These are phyloP conservation scores for Apiotrichum montevideense DNA, from an alignment of 1,284 basidiomycete genomes.

Conservation along the genomic window DNA sequence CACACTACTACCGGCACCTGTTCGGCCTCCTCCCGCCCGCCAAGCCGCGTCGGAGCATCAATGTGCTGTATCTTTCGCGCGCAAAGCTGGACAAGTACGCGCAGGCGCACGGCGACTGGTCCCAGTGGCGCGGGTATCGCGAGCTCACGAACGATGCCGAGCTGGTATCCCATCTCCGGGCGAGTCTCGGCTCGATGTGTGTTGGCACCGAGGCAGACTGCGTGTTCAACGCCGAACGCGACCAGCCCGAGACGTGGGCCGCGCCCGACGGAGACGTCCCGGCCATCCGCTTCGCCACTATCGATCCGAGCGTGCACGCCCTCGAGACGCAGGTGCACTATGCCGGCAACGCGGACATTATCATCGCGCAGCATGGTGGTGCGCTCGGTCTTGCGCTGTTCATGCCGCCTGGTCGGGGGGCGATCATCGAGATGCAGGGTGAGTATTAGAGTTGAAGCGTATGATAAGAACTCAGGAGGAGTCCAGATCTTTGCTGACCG, in stretches of 20 bases:
- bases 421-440: slow-evolving; percentile 35
- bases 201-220: slow-evolving; percentile 10
- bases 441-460: too few relatives aligned
- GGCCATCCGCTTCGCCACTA: slow-evolving; percentile 26
- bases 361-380: slow-evolving; percentile 40
- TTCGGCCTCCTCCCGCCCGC: slow-evolving; percentile 30
- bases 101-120: slow-evolving; percentile 29
- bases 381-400: slow-evolving; percentile 40
- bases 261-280: not conserved
- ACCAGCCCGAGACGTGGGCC: slow-evolving; percentile 31
- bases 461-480: too few relatives aligned
- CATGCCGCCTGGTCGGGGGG: slow-evolving; percentile 30
- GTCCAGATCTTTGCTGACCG: too few relatives aligned
- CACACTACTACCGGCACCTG: slow-evolving; percentile 41
- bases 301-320: slow-evolving; percentile 39
- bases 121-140: slow-evolving; percentile 32
- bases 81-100: slow-evolving; percentile 33
- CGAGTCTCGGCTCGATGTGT: slow-evolving; percentile 24
- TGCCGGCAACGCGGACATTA: slow-evolving; percentile 33
- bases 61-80: slow-evolving; percentile 40
- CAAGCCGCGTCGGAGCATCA: slow-evolving; percentile 18
- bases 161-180: slow-evolving; percentile 20
- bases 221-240: slow-evolving; percentile 26
- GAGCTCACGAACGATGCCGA: slow-evolving; percentile 38
- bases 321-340: slow-evolving; percentile 38